Evolutionary conservation across 805 yeast species (phyloP).

Genomic region (Metschnikowia gruessii): DNA sequence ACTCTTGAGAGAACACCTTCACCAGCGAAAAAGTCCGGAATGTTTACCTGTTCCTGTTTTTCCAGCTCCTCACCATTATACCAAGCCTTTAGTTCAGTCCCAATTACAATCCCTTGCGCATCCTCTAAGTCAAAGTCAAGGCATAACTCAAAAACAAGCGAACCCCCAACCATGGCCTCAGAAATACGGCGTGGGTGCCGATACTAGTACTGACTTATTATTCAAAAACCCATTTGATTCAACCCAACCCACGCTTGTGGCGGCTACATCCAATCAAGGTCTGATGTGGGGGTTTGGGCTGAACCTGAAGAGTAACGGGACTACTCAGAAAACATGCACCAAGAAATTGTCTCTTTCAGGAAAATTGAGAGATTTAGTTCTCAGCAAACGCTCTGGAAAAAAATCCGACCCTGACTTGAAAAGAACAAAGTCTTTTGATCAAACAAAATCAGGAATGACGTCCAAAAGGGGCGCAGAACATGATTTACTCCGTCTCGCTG

Average conservation of each 20-base stretch:
- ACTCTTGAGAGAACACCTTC: slow-evolving; percentile 11
- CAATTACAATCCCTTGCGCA: too few relatives aligned
- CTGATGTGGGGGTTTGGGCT: neutral
- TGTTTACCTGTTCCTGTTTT: neutral
- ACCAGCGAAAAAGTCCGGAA: neutral
- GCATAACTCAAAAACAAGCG: too few relatives aligned
- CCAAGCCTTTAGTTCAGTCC: too few relatives aligned
- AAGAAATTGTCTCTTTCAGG: slow-evolving; percentile 10
- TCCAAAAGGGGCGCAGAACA: slow-evolving; percentile 25
- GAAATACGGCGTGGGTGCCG: neutral
- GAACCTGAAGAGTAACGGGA: slow-evolving; percentile 4
- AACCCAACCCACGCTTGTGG: slow-evolving; percentile 15
- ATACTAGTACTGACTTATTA: neutral
- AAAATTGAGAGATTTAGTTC: slow-evolving; percentile 11
- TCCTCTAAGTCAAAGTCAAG: too few relatives aligned
- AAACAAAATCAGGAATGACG: slow-evolving; percentile 37
- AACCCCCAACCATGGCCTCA: neutral
- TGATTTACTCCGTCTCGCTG: slow-evolving; percentile 16
- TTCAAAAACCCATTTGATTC: slow-evolving; percentile 17
- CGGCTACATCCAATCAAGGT: slow-evolving; percentile 3
- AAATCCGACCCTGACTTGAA: slow-evolving; percentile 6
- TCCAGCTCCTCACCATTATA: neutral
- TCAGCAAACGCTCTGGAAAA: slow-evolving; percentile 5
- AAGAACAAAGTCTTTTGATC: slow-evolving; percentile 32
- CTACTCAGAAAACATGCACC: neutral